Evolutionary conservation across 2,329 filamentous ascomycete species (phyloP), one percentile per base, ranked within the genome.

Genomic region (Graphilbum sp.): DNA sequence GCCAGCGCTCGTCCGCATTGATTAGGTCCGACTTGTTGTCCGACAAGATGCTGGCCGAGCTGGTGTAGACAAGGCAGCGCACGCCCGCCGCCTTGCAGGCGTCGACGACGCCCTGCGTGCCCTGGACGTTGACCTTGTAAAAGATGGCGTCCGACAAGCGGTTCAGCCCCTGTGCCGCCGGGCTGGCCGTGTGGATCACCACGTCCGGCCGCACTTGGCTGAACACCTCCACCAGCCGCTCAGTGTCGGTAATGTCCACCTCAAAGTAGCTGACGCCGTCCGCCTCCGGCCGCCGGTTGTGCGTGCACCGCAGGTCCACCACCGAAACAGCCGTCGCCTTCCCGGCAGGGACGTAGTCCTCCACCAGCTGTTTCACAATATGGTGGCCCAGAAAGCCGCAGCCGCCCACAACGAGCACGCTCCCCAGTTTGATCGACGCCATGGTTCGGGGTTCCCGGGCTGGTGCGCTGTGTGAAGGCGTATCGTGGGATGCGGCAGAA

Each of bases 121-220:
- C 88, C 37, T 85, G 78, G 37, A 94, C 78, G 56, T 96, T 98
- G 53, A 96, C 81, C 55, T 76, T 78, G 50, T 73, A 72, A 55
- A 90, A 79, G 27, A 83, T 59, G 16, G 70, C 67, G 46, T 77
- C 65, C 49, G 66, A 58, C 51, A 69, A 58, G 51, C 62, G 59
- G 54, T 64, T 51, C 51, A 56, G 57, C 59, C 69, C 61, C 53
- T 71, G 67, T 42, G 63, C 66, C 19, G 66, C 58, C 30, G 83
- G 82, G 25, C 78, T 83, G 17, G 88, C 90, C 2, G 87, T 93
- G 59, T 98, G 88, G 51, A 96, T 79, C 37, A 98, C 84, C 13
- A 92, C 72, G 52, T 86, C 76, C 17, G 88, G 87, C 49, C 69
- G 71, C 39, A 76, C 66, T 45, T 73, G 63, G 24, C 66, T 57